phyloP scores from a whole-genome alignment of 768 basidiomycete genomes.

The Panellus pusillus region DNA sequence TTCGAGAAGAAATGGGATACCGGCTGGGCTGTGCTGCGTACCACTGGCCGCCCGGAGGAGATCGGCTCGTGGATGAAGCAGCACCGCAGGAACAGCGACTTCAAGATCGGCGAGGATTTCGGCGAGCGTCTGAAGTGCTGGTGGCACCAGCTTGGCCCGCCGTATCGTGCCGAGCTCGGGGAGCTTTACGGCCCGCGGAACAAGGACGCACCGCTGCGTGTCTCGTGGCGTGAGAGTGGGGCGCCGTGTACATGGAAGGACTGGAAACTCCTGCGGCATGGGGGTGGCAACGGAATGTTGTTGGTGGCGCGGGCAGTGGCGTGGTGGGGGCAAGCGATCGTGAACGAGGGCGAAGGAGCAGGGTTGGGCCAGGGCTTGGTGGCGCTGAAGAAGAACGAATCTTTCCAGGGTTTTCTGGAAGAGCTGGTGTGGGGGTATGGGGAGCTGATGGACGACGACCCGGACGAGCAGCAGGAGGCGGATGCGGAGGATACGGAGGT shows the following conservation, averaged over 20 bases:
- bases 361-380: background rate
- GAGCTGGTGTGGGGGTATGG: background rate
- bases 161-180: background rate
- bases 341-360: background rate
- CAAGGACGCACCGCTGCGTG: background rate
- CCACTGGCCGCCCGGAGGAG: background rate
- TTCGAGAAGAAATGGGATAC: background rate
- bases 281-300: background rate
- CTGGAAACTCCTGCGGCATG: background rate
- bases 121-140: background rate
- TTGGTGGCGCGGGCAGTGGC: background rate
- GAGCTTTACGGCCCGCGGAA: too few species aligned
- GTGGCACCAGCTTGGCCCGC: constrained; percentile 4
- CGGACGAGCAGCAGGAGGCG: background rate
- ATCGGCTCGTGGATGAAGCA: background rate
- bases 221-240: background rate
- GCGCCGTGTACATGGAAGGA: background rate
- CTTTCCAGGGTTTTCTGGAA: constrained; percentile 1
- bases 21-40: background rate
- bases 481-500: too few species aligned
- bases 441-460: background rate
- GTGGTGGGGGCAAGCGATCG: constrained; percentile 9
- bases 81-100: background rate
- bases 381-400: background rate
- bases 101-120: background rate